These are phyloP conservation scores for Perkinsus olseni DNA, from an alignment of 169 alveolate species.

Conservation along the genomic window DNA sequence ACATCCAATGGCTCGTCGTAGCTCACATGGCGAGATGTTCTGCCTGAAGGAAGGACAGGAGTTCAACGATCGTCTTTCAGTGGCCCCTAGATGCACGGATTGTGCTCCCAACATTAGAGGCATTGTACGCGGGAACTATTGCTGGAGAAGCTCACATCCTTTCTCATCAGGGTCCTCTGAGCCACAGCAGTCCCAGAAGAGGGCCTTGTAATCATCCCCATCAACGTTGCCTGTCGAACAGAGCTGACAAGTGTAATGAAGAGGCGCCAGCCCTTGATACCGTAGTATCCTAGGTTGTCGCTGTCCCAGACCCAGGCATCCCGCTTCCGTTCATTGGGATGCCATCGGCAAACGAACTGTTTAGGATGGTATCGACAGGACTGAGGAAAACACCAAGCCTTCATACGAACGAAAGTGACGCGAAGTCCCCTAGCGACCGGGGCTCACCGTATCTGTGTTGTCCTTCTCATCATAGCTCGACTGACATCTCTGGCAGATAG, in stretches of 20 bases:
- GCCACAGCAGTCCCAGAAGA: neutral
- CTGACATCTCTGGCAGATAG: neutral
- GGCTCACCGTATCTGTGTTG: neutral
- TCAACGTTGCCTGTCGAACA: neutral
- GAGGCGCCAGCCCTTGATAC: neutral
- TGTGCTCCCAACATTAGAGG: neutral
- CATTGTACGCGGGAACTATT: neutral
- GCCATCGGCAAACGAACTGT: neutral
- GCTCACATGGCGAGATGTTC: neutral
- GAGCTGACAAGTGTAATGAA: neutral
- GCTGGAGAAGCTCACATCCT: neutral
- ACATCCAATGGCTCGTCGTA: neutral
- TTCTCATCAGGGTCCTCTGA: neutral
- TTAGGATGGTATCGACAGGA: neutral
- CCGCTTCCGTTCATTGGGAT: neutral
- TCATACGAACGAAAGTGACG: too few species aligned
- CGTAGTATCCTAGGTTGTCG: neutral
- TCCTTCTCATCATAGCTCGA: neutral
- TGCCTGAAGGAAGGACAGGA: neutral
- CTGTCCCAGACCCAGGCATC: neutral
- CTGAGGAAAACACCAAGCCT: too few species aligned
- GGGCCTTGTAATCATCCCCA: neutral
- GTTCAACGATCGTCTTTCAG: too few species aligned
- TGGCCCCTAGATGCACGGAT: neutral
- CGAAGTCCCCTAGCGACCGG: neutral